These are phyloP conservation scores for Tagetes erecta DNA, from an alignment of 129 eudicot species.

Conservation along the genomic window DNA sequence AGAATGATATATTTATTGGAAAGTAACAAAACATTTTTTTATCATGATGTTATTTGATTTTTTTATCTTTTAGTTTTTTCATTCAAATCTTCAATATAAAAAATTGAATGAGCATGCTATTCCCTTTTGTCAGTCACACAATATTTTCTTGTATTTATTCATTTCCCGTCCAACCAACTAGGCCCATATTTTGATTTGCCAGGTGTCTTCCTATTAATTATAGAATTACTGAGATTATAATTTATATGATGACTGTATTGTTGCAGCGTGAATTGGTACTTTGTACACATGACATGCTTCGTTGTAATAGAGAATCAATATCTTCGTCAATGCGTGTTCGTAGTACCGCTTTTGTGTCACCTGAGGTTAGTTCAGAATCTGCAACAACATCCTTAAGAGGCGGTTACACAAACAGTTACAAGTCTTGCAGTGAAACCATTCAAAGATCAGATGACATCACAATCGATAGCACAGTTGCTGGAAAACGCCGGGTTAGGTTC, in stretches of 20 bases:
- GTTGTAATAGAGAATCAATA: slow-evolving; percentile 55
- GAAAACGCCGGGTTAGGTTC: slow-evolving; percentile 64
- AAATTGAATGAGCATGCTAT: background rate
- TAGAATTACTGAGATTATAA: background rate
- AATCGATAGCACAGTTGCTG: slow-evolving; percentile 78
- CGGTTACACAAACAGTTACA: slow-evolving; percentile 63
- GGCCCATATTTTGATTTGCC: background rate
- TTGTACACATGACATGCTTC: slow-evolving; percentile 75
- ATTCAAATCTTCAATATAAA: too few species aligned
- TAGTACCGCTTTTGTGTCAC: slow-evolving; percentile 60
- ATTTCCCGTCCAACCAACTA: background rate
- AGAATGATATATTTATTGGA: too few species aligned
- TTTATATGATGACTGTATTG: background rate
- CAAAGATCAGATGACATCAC: slow-evolving; percentile 94
- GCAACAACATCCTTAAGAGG: slow-evolving; percentile 88
- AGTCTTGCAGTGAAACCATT: slow-evolving; percentile 68
- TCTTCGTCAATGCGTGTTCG: slow-evolving; percentile 53
- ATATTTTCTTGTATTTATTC: background rate
- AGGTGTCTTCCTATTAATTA: background rate
- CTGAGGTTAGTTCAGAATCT: slow-evolving; percentile 91
- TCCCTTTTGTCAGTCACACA: background rate
- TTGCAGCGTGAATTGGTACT: slow-evolving; percentile 92
- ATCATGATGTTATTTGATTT: too few species aligned
- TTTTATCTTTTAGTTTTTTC: too few species aligned
- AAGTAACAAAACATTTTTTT: too few species aligned